A percentile compares a stretch with the other conserved stretches of the same genome.
Evolutionary conservation across 2,329 filamentous ascomycete species (phyloP).

Genomic region (Monilinia laxa): DNA sequence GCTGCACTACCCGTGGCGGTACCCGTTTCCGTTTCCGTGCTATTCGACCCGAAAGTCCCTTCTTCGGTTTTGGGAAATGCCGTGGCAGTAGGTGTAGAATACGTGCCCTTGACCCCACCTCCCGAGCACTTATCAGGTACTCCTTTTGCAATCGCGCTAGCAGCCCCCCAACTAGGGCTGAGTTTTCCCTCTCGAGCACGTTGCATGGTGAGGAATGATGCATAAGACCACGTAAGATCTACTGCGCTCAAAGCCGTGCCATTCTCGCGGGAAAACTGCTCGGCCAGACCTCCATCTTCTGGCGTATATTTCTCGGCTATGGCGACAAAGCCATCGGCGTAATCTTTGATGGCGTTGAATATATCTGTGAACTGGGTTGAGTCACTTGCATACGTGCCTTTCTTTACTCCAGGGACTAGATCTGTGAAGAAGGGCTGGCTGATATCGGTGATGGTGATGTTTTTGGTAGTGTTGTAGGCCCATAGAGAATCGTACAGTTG

Average conservation of each 20-base stretch:
- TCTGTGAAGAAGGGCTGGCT: constrained; percentile 72
- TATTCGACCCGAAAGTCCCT: constrained; percentile 12
- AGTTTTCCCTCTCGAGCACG: constrained; percentile 54
- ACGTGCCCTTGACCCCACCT: constrained; percentile 1
- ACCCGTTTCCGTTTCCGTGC: neutral
- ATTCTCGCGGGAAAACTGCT: constrained; percentile 61
- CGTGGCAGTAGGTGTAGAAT: neutral
- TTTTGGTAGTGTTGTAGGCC: constrained; percentile 65
- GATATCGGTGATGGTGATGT: constrained; percentile 59
- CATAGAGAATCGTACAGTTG: constrained; percentile 61
- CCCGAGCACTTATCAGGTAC: constrained; percentile 9
- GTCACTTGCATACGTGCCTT: constrained; percentile 62
- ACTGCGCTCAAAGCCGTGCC: constrained; percentile 59
- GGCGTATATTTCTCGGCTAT: constrained; percentile 52
- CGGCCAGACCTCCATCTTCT: constrained; percentile 59
- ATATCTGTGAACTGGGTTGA: constrained; percentile 52
- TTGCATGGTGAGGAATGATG: constrained; percentile 62
- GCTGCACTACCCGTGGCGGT: constrained; percentile 8
- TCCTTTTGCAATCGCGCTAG: constrained; percentile 41
- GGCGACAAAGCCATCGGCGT: constrained; percentile 57
- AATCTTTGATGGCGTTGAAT: constrained; percentile 59
- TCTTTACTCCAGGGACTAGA: constrained; percentile 55
- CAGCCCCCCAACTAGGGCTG: constrained; percentile 55
- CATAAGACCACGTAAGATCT: constrained; percentile 72
- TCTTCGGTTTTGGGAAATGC: constrained; percentile 12